Percentiles rank a stretch among this genome's conserved stretches.
Conservation (phyloP, 441 rosid species). For the Sinapis alba region DNA sequence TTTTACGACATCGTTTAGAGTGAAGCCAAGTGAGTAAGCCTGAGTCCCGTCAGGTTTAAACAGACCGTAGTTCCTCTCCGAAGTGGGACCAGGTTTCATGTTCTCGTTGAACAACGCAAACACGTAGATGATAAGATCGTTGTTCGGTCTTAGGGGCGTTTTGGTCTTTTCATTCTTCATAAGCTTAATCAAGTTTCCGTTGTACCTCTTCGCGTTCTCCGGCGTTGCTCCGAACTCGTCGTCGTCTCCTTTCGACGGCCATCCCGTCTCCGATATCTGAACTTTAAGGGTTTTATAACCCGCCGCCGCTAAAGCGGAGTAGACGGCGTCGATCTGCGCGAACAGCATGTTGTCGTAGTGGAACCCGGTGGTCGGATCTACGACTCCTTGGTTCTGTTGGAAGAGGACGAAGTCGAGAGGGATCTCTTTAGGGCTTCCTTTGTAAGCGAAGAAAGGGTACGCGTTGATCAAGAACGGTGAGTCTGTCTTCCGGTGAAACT, state of each 20-base stretch:
- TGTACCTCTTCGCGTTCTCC: constrained; percentile 83
- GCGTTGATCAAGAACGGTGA: constrained; percentile 88
- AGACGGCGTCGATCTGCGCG: constrained; percentile 86
- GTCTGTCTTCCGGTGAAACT: constrained; percentile 65
- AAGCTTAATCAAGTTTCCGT: constrained; percentile 70
- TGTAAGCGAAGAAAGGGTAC: constrained; percentile 93
- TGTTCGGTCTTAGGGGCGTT: constrained; percentile 74
- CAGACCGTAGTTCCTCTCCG: constrained; percentile 93
- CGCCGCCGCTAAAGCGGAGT: constrained; percentile 60
- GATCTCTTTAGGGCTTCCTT: constrained; percentile 76
- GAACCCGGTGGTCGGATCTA: constrained; percentile 68
- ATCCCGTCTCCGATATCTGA: constrained; percentile 91
- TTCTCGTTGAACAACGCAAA: constrained; percentile 94
- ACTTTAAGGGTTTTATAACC: constrained; percentile 67
- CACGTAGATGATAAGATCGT: constrained; percentile 59
- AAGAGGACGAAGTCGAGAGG: constrained; percentile 79
- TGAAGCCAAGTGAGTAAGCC: constrained; percentile 60
- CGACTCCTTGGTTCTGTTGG: constrained; percentile 68
- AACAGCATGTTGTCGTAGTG: constrained; percentile 89
- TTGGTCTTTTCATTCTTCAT: constrained; percentile 58
- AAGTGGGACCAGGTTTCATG: constrained; percentile 90
- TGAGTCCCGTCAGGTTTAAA: constrained; percentile 89
- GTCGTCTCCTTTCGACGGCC: constrained; percentile 96
- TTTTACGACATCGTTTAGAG: constrained; percentile 28
- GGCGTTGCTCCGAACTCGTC: constrained; percentile 79